Conservation (phyloP, 441 rosid genomes). For the Gossypium trilobum region DNA sequence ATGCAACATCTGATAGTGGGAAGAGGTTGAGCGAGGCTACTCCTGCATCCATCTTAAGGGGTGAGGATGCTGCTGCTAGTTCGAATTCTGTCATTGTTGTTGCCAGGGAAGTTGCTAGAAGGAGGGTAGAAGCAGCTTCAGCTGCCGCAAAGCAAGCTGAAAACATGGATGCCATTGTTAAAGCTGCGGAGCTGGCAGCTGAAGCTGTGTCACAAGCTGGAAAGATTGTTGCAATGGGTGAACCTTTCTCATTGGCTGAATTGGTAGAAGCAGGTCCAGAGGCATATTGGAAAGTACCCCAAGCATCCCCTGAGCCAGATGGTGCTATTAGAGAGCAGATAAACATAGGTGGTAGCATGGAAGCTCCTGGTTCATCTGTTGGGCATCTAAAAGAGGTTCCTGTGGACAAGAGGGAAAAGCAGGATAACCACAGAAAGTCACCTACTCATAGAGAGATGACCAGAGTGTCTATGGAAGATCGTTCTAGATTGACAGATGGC, state of each 20-base stretch:
- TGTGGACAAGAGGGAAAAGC: constrained; percentile 26
- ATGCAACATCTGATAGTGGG: constrained; percentile 26
- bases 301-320: constrained; percentile 34
- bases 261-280: constrained; percentile 63
- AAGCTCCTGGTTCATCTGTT: constrained; percentile 20
- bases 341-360: constrained; percentile 13
- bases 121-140: constrained; percentile 84
- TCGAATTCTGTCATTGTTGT: constrained; percentile 63
- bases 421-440: constrained; percentile 28
- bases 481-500: constrained; percentile 33
- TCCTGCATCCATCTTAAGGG: constrained; percentile 54
- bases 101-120: constrained; percentile 85
- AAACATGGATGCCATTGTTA: constrained; percentile 82
- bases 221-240: constrained; percentile 79
- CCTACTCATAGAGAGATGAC: constrained; percentile 27
- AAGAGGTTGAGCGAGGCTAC: constrained; percentile 36
- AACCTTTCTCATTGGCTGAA: constrained; percentile 50
- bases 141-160: constrained; percentile 90
- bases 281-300: constrained; percentile 60
- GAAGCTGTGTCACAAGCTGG: constrained; percentile 96
- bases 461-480: constrained; percentile 34
- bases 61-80: constrained; percentile 40
- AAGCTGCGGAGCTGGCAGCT: constrained; percentile 93
- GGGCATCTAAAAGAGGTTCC: constrained; percentile 27
- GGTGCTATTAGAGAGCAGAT: constrained; percentile 21